These are phyloP conservation scores for Zopfia rhizophila DNA, from an alignment of 2,329 filamentous ascomycete genomes.

Conservation along the genomic window DNA sequence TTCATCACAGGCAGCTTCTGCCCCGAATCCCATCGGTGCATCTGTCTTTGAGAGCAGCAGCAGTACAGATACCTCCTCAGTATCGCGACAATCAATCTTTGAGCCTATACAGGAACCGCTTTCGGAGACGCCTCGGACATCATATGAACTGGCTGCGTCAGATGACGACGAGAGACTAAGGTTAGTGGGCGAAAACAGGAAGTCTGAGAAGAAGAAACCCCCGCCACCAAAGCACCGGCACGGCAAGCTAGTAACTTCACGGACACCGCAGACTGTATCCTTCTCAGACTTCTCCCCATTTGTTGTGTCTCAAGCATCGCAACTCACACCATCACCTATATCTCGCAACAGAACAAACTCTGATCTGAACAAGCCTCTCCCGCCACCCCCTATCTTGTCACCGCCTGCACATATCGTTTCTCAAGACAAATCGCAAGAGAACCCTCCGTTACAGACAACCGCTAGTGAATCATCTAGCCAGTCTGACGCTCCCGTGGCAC, in stretches of 20 bases:
- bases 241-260: conserved; percentile 74
- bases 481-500: conserved; percentile 31
- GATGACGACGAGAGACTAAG: conserved; percentile 59
- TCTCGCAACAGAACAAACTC: conserved; percentile 53
- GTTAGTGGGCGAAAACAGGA: conserved; percentile 38
- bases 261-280: conserved; percentile 53
- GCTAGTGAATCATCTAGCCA: conserved; percentile 27
- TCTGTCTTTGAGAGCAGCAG: conserved; percentile 58
- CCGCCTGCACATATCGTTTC: conserved; percentile 31
- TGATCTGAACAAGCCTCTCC: conserved; percentile 71
- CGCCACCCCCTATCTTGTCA: conserved; percentile 56
- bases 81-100: conserved; percentile 68
- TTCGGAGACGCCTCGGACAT: conserved; percentile 66
- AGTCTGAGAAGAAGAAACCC: conserved; percentile 70
- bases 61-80: conserved; percentile 68
- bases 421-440: conserved; percentile 31
- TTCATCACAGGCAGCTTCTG: conserved; percentile 32
- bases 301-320: conserved; percentile 32
- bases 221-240: conserved; percentile 82
- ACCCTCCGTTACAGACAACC: conserved; percentile 23
- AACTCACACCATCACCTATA: conserved; percentile 25
- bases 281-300: conserved; percentile 44
- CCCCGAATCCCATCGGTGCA: conserved; percentile 32
- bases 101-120: conserved; percentile 59
- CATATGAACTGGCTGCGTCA: conserved; percentile 65